Evolutionary conservation across 352 stramenopile genomes (phyloP), one percentile per base, ranked within the genome.

Genomic region (Phytophthora fragariaefolia): DNA sequence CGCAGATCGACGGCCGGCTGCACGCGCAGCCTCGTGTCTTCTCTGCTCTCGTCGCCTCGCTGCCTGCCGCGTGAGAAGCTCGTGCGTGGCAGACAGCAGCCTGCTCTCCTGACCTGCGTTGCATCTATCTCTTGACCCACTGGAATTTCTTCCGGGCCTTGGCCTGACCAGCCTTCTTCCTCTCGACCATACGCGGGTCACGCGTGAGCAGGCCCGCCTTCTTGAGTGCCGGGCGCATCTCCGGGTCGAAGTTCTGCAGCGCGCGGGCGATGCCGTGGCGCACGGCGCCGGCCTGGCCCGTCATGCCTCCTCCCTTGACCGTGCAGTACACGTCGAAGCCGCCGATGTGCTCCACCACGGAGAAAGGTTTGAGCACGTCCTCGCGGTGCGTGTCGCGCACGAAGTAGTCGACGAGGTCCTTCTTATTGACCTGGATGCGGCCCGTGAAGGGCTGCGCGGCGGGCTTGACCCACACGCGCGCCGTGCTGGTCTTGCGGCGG

Each of bases 101-200:
- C 53, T 47, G 30, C 45, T 63, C 51, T 67, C 42, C 43, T 68
- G 28, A n/a, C n/a, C 38, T 32, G 42, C 51, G 22, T 43, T 58
- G 46, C 66, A 70, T 88, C 79, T 97, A 99, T 93, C 97, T 96
- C 84, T 98, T 98, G 72, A 98, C 95, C 97, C 97, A 99, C 83
- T 99, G 96, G 74, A 97, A 97, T 74, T 95, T 93, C 90, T 99
- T 99, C 67, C 97, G 90, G 6, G 97, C 96, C 84, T 99, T 99
- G 30, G 90, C 80, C 70, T 95, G 92, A 63, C 97, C 97, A 32
- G 96, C 59, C 78, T 99, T 99, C 86, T 99, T 99, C 61, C 94
- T 82, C 83, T 99, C 96, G 50, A 99, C 97, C 81, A 96, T 97
- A 75, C 97, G 79, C 66, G 96, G 81, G 87, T 99, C 97, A 73